Percentiles rank a stretch among this genome's conserved stretches.
phyloP scores from a whole-genome alignment of 2,329 filamentous ascomycete species.

The Penicillium sp. region DNA sequence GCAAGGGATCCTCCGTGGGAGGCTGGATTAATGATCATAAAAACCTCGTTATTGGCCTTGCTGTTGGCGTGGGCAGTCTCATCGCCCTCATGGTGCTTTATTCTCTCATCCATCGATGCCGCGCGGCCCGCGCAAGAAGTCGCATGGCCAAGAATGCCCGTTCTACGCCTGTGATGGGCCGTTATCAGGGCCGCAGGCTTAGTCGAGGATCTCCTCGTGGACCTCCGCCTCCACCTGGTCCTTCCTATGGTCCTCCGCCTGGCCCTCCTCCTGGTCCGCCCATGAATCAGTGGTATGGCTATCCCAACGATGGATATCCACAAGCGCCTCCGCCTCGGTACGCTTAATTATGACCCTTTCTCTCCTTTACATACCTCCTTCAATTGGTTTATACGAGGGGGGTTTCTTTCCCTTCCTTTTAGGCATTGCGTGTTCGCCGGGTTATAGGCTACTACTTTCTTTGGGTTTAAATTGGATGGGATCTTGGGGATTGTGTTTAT shows the following conservation, averaged over 20 bases:
- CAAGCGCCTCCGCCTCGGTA: conserved; percentile 39
- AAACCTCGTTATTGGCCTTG: conserved; percentile 80
- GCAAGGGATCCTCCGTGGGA: conserved; percentile 71
- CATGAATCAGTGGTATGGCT: conserved; percentile 35
- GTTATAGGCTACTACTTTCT: not conserved
- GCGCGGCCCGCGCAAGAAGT: conserved; percentile 46
- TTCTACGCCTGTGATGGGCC: conserved; percentile 21
- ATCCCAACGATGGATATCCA: conserved; percentile 20
- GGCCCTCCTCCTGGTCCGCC: conserved; percentile 12
- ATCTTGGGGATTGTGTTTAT: not conserved
- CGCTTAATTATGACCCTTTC: conserved; percentile 27
- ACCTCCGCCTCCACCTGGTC: too few relatives aligned
- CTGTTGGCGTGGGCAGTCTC: conserved; percentile 72
- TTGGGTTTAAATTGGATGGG: not conserved
- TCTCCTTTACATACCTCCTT: conserved; percentile 12
- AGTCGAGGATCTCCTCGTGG: conserved; percentile 8
- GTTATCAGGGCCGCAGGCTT: conserved; percentile 16
- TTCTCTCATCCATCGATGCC: conserved; percentile 68
- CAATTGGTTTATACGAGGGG: not conserved
- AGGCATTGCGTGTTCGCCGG: not conserved
- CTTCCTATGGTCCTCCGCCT: conserved; percentile 6
- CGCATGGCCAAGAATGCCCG: conserved; percentile 23
- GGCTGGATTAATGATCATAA: conserved; percentile 82
- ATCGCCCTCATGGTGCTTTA: conserved; percentile 71
- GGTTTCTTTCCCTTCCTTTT: not conserved